A percentile compares a stretch with the other conserved stretches of the same genome.
phyloP scores from a whole-genome alignment of 2,329 filamentous ascomycete genomes.

The Diaporthe citrichinensis region DNA sequence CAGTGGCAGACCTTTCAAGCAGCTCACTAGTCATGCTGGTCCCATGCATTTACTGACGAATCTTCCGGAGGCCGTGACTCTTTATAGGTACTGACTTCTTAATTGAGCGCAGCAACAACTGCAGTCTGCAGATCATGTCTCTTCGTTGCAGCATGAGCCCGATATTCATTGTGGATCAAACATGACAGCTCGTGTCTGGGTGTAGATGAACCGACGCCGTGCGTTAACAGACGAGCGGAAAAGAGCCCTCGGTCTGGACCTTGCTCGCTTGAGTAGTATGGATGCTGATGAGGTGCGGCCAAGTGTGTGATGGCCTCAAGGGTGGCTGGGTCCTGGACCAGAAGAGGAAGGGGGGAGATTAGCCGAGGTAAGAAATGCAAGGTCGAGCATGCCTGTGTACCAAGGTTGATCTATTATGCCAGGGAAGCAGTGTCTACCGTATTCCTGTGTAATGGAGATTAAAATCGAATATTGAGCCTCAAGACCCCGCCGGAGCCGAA shows the following conservation, averaged over 20 bases:
- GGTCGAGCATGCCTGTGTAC: not conserved
- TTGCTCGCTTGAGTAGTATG: not conserved
- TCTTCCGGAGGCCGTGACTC: not conserved
- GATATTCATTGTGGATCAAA: not conserved
- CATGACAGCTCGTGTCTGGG: constrained; percentile 18
- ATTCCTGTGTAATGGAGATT: not conserved
- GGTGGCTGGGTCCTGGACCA: not conserved
- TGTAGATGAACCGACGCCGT: not conserved
- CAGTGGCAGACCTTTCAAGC: not conserved
- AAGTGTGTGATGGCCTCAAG: constrained; percentile 22
- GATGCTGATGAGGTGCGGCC: constrained; percentile 1
- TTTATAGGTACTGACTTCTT: not conserved
- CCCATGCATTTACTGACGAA: not conserved
- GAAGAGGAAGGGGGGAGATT: not conserved
- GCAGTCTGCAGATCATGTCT: not conserved
- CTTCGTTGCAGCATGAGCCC: not conserved
- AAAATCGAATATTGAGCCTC: not conserved
- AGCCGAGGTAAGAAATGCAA: not conserved
- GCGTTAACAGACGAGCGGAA: not conserved
- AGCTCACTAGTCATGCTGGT: not conserved
- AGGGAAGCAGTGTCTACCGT: not conserved
- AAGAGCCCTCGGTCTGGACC: not conserved
- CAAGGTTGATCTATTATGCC: not conserved
- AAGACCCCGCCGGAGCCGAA: not conserved
- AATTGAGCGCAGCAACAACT: not conserved